These are phyloP conservation scores for Nakaseomyces sp. DNA, from an alignment of 1,139 yeast genomes.

Conservation along the genomic window DNA sequence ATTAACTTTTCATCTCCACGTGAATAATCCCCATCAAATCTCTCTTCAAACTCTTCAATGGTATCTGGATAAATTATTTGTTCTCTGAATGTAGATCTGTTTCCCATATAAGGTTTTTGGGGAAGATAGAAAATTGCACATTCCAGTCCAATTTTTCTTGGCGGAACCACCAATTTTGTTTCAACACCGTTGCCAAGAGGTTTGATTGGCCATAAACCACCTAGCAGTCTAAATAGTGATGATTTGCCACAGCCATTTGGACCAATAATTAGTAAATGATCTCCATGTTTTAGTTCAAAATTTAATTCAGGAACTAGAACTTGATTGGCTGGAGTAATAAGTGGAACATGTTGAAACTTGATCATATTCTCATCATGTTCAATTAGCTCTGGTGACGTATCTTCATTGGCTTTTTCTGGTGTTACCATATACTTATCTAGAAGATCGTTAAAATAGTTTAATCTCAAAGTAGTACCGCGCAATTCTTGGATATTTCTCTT, in stretches of 20 bases:
- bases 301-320: conserved; percentile 56
- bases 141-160: conserved; percentile 20
- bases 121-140: conserved; percentile 80
- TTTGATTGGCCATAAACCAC: conserved; percentile 85
- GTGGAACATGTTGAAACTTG: conserved; percentile 62
- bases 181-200: conserved; percentile 53
- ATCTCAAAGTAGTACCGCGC: conserved; percentile 74
- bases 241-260: conserved; percentile 97
- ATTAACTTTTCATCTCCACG: conserved; percentile 55
- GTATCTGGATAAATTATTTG: conserved; percentile 85
- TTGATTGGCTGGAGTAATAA: conserved; percentile 79
- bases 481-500: conserved; percentile 79
- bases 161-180: conserved; percentile 34
- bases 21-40: conserved; percentile 31
- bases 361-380: conserved; percentile 52
- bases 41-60: conserved; percentile 44
- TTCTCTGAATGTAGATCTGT: conserved; percentile 63
- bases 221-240: conserved; percentile 78
- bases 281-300: conserved; percentile 70
- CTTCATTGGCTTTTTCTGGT: conserved; percentile 9
- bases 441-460: conserved; percentile 59
- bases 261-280: conserved; percentile 82
- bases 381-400: conserved; percentile 25
- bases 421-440: conserved; percentile 43
- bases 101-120: conserved; percentile 79